Evolutionary conservation across 495 filamentous ascomycete species (phyloP).

Genomic region (Aspergillus funiculosus): DNA sequence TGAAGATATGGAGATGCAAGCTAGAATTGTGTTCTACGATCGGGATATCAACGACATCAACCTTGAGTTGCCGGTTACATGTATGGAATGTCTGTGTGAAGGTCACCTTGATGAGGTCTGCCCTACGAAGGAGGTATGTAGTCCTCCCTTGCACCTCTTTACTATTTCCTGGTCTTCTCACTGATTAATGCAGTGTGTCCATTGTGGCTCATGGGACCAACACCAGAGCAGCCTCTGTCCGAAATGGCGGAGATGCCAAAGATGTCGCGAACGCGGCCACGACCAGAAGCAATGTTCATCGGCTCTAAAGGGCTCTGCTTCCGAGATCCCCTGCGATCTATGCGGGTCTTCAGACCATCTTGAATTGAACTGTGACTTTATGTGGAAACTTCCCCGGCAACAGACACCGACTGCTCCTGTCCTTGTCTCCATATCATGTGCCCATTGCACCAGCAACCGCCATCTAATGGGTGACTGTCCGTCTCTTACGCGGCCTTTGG

Average conservation of each 20-base stretch:
- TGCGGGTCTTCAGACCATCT: conserved; percentile 38
- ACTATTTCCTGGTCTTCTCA: conserved; percentile 7
- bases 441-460: conserved; percentile 39
- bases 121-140: conserved; percentile 38
- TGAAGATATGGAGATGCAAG: conserved; percentile 39
- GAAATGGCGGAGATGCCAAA: conserved; percentile 36
- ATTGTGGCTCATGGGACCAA: conserved; percentile 38
- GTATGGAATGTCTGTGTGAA: conserved; percentile 39
- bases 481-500: conserved; percentile 15
- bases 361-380: conserved; percentile 39
- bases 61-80: conserved; percentile 57
- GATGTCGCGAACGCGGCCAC: conserved; percentile 45
- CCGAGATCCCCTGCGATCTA: conserved; percentile 41
- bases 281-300: conserved; percentile 33
- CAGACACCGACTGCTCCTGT: conserved; percentile 23
- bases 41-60: conserved; percentile 56
- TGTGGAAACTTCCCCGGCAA: conserved; percentile 34
- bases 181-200: conserved; percentile 28
- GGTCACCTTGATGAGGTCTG: conserved; percentile 45
- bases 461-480: conserved; percentile 49
- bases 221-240: conserved; percentile 39
- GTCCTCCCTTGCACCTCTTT: neutral
- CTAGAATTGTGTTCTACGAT: conserved; percentile 48
- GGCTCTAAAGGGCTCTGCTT: conserved; percentile 31
- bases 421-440: conserved; percentile 43